Evolutionary conservation across 169 alveolate species (phyloP), one percentile per base, ranked within the genome.

Genomic region (Besnoitia besnoiti): DNA sequence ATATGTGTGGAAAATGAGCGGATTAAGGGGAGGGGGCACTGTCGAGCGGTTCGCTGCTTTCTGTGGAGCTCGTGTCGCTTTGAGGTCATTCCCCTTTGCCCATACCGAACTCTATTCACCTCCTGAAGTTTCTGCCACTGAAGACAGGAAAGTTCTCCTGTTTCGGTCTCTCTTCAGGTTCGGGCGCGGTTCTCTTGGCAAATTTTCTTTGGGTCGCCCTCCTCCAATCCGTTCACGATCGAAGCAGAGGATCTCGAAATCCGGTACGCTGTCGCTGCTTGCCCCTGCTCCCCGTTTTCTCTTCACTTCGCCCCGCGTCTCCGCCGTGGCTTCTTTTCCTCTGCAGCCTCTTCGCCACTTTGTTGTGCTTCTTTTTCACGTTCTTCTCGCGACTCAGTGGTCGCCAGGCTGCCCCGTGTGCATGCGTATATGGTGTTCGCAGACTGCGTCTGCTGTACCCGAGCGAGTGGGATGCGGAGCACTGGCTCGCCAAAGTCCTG

Each of bases 181-280:
- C 96, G 94, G 50, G 95, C 97, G 44, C 93, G 90, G 93, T 94
- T 96, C 90, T 94, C 96, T 33, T 96, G 97, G 97, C 94, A 95
- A 75, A 87, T 96, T 4, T 92, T 96, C 50, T 93, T 96, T 44
- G 93, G 93, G 35, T 37, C 91, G 50, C 93, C 92, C 33, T 90
- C 93, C 49, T 51, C 80, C 24, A 92, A 80, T 3, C 88, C 95
- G 27, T 93, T 95, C 42, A 85, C 93, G 42, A 91, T 96, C 16
- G 97, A 96, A 73, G 95, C 94, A 19, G 95, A 95, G n/a, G 96
- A 94, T 49, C 91, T 96, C n/a, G 97, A 96, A 42, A 92, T 94
- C 77, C 93, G 90, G 95, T 90, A 46, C 2, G 92, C 61, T 49
- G 37, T 50, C 39, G 51, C 33, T 5, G 39, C 77, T 14, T 40